phyloP scores from a whole-genome alignment of 495 filamentous ascomycete species.

The Annulohypoxylon nitens region DNA sequence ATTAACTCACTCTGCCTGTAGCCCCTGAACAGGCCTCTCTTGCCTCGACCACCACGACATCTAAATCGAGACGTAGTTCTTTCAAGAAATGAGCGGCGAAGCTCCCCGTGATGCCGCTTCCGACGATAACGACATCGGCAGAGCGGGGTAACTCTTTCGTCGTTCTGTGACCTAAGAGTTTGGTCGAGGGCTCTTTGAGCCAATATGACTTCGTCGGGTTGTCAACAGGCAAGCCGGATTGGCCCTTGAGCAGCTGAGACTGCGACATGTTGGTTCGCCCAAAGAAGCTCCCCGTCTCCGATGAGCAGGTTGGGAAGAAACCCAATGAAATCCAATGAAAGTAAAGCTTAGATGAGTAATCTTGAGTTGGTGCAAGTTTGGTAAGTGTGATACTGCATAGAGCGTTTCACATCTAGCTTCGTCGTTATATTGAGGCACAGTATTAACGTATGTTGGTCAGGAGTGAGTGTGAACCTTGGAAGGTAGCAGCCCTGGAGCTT shows the following conservation, averaged over 20 bases:
- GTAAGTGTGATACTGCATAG: neutral
- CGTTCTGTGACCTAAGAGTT: constrained; percentile 70
- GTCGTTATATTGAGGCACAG: neutral
- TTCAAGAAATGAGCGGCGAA: constrained; percentile 74
- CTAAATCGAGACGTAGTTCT: constrained; percentile 50
- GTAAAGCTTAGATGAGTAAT: neutral
- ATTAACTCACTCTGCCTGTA: constrained; percentile 72
- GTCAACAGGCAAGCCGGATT: constrained; percentile 63
- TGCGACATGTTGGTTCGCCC: constrained; percentile 38
- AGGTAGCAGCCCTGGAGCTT: neutral
- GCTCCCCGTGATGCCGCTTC: constrained; percentile 78
- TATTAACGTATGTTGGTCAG: constrained; percentile 7
- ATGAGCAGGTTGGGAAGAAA: constrained; percentile 3
- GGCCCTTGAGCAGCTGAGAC: constrained; percentile 41
- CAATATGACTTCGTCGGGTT: constrained; percentile 79
- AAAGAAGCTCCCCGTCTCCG: neutral
- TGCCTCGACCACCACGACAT: constrained; percentile 81
- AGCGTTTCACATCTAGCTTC: constrained; percentile 13
- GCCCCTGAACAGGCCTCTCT: constrained; percentile 84
- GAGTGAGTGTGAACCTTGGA: neutral
- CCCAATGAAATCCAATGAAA: neutral
- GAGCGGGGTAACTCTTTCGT: constrained; percentile 70
- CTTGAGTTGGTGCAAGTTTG: constrained; percentile 7
- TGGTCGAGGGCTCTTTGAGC: constrained; percentile 70
- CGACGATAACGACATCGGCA: constrained; percentile 77